phyloP scores from a whole-genome alignment of 352 stramenopile species.

The Phytopythium ostracodes region DNA sequence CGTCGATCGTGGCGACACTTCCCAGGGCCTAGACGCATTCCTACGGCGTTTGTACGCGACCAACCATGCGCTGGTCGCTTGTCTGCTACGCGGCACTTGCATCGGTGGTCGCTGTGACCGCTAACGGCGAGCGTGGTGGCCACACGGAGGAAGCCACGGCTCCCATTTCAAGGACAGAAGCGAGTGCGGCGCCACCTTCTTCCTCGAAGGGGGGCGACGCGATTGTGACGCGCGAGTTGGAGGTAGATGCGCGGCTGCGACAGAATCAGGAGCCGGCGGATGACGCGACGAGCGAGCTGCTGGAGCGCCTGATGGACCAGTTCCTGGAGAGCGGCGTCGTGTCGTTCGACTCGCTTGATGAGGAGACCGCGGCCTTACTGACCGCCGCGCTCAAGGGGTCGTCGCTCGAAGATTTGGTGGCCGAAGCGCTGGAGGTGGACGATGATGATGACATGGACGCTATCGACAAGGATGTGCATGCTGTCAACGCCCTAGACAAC shows the following conservation, averaged over 20 bases:
- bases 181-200: too few relatives aligned
- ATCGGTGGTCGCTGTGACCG: neutral
- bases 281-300: neutral
- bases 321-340: neutral
- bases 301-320: neutral
- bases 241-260: neutral
- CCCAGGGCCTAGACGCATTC: too few relatives aligned
- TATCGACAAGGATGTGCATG: neutral
- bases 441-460: constrained; percentile 5
- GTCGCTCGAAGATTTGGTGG: constrained; percentile 1
- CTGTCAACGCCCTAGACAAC: too few relatives aligned
- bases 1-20: too few relatives aligned
- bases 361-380: constrained; percentile 4
- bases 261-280: too few relatives aligned
- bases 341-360: constrained; percentile 5
- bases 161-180: neutral
- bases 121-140: neutral
- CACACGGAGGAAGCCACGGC: neutral
- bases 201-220: neutral
- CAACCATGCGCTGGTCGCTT: neutral
- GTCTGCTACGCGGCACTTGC: neutral
- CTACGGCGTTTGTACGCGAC: too few relatives aligned
- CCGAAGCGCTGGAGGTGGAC: neutral
- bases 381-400: neutral
- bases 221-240: neutral